These are phyloP conservation scores for Coemansia sp. DNA, from an alignment of 192 early-diverging fungal species.

Conservation along the genomic window DNA sequence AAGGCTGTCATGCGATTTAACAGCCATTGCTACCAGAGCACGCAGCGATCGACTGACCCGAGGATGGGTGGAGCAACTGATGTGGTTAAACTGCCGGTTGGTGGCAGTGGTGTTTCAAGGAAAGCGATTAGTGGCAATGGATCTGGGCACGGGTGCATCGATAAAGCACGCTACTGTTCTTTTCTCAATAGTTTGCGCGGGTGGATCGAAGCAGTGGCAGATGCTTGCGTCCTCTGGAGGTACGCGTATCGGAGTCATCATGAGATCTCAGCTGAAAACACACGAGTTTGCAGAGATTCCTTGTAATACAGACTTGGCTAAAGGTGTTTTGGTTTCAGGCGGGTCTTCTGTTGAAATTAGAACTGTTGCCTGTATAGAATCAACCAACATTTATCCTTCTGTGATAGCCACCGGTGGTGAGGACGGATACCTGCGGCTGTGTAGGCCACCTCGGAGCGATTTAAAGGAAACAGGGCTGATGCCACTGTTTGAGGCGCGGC, in stretches of 20 bases:
- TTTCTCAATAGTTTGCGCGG: constrained; percentile 72
- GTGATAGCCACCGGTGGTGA: constrained; percentile 28
- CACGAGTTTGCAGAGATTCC: constrained; percentile 15
- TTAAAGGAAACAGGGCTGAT: neutral
- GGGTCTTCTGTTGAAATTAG: neutral
- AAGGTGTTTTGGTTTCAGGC: neutral
- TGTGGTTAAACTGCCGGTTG: constrained; percentile 57
- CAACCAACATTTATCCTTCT: neutral
- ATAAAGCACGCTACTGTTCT: constrained; percentile 62
- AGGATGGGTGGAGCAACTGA: constrained; percentile 70
- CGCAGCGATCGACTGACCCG: constrained; percentile 64
- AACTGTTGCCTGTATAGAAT: neutral
- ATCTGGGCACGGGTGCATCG: constrained; percentile 45
- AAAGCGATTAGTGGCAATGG: constrained; percentile 70
- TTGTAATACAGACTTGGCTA: neutral
- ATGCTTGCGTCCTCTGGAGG: constrained; percentile 55
- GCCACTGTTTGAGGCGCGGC: neutral
- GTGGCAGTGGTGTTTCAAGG: constrained; percentile 72
- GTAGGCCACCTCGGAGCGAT: neutral
- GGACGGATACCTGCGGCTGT: constrained; percentile 21
- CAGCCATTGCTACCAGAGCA: neutral
- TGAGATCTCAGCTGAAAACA: constrained; percentile 49
- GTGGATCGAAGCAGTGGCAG: constrained; percentile 72
- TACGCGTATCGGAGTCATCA: constrained; percentile 56
- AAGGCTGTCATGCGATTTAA: neutral